These are phyloP conservation scores for Croton laevigatus DNA, from an alignment of 441 rosid genomes.

Conservation along the genomic window DNA sequence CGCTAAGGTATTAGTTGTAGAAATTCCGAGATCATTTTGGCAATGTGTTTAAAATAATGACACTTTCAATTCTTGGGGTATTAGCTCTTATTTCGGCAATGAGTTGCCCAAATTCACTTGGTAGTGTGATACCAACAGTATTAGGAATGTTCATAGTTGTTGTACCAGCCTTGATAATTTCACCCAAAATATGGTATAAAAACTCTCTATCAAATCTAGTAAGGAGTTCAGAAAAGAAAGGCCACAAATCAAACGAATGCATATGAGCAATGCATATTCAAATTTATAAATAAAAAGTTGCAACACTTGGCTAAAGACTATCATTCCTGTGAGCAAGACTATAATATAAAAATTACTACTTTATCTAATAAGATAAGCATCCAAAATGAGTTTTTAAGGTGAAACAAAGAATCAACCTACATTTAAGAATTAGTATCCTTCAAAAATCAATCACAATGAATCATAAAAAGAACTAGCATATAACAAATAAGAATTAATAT, in stretches of 20 bases:
- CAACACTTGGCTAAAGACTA: background rate
- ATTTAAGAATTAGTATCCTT: background rate
- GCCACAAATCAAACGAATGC: background rate
- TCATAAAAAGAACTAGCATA: background rate
- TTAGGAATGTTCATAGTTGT: slow-evolving; percentile 89
- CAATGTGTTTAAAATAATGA: slow-evolving; percentile 82
- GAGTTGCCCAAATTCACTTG: slow-evolving; percentile 73
- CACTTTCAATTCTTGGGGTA: slow-evolving; percentile 82
- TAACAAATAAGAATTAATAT: background rate
- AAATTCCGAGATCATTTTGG: slow-evolving; percentile 97
- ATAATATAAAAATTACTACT: background rate
- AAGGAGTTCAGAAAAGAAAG: slow-evolving; percentile 3
- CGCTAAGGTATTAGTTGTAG: slow-evolving; percentile 87
- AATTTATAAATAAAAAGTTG: background rate
- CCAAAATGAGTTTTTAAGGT: background rate
- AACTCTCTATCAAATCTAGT: slow-evolving; percentile 82
- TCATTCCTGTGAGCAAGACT: background rate
- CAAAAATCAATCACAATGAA: background rate
- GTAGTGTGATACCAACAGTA: slow-evolving; percentile 84
- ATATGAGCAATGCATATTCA: background rate
- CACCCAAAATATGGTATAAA: slow-evolving; percentile 78
- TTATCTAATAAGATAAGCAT: background rate
- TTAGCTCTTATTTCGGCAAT: slow-evolving; percentile 86
- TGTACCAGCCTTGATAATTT: slow-evolving; percentile 91
- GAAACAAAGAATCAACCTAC: background rate